phyloP scores from a whole-genome alignment of 108 stramenopile species.

The Schizochytrium sp. region DNA sequence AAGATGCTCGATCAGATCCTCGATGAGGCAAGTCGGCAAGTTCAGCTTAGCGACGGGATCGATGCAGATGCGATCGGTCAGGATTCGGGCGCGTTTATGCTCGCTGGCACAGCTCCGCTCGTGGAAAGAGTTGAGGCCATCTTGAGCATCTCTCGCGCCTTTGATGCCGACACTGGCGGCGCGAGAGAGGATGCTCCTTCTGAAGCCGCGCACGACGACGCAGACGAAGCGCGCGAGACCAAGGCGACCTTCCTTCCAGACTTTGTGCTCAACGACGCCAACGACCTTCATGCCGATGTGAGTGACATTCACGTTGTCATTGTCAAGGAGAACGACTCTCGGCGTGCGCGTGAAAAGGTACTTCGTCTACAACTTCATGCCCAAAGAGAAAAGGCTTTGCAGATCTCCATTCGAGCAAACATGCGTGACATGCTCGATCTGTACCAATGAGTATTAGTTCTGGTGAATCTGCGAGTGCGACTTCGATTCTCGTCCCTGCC shows the following conservation, averaged over 20 bases:
- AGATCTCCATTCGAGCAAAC: not conserved
- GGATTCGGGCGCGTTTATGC: not conserved
- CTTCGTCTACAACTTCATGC: not conserved
- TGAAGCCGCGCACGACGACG: not conserved
- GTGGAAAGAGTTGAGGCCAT: not conserved
- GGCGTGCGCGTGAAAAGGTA: not conserved
- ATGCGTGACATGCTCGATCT: constrained; percentile 1
- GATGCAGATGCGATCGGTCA: not conserved
- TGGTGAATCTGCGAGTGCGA: no score
- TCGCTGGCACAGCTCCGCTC: not conserved
- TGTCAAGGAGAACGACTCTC: not conserved
- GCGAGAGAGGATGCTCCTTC: no score
- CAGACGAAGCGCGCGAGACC: not conserved
- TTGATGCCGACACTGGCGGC: not conserved
- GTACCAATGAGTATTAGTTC: not conserved
- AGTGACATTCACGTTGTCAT: not conserved
- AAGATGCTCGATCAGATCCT: not conserved
- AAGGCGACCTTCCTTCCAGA: not conserved
- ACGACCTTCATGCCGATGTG: not conserved
- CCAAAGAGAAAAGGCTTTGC: not conserved
- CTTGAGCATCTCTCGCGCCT: not conserved
- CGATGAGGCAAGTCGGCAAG: not conserved
- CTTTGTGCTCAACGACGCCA: not conserved
- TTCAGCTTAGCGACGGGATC: not conserved
- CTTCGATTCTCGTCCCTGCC: no score